Percentiles rank a stretch among this genome's conserved stretches.
Conservation (phyloP, 345 rosid genomes). For the Camelina sativa region DNA sequence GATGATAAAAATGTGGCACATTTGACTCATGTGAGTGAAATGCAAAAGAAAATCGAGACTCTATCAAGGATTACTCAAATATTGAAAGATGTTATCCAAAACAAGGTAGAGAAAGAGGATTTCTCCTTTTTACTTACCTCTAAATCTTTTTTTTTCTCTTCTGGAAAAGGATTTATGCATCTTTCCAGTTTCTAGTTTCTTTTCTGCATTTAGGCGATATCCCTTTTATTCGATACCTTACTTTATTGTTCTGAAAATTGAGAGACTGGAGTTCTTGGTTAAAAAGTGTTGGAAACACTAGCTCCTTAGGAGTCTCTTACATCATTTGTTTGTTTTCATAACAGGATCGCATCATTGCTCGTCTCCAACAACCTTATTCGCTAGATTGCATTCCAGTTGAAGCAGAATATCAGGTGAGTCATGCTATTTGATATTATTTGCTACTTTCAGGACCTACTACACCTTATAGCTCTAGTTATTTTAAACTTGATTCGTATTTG, state of each 20-base stretch:
- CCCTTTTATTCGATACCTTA: background rate
- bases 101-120: constrained; percentile 66
- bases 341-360: constrained; percentile 97
- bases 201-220: background rate
- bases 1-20: constrained; percentile 97
- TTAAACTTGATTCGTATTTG: background rate
- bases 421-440: constrained; percentile 6
- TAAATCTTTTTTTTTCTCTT: background rate
- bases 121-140: background rate
- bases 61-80: constrained; percentile 86
- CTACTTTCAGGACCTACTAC: constrained; percentile 3
- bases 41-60: constrained; percentile 93
- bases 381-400: constrained; percentile 99
- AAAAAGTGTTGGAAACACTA: background rate
- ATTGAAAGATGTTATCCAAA: constrained; percentile 94
- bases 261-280: background rate
- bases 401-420: constrained; percentile 94
- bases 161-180: no score
- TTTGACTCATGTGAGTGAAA: constrained; percentile 93
- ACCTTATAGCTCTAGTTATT: background rate
- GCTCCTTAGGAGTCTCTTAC: background rate
- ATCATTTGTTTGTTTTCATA: constrained; percentile 17
- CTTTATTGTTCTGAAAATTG: constrained; percentile 5
- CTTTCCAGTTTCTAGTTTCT: no score
- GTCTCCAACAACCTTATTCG: constrained; percentile 98